Evolutionary conservation across 1,284 basidiomycete genomes (phyloP).

Genomic region (Heliocybe sulcata): DNA sequence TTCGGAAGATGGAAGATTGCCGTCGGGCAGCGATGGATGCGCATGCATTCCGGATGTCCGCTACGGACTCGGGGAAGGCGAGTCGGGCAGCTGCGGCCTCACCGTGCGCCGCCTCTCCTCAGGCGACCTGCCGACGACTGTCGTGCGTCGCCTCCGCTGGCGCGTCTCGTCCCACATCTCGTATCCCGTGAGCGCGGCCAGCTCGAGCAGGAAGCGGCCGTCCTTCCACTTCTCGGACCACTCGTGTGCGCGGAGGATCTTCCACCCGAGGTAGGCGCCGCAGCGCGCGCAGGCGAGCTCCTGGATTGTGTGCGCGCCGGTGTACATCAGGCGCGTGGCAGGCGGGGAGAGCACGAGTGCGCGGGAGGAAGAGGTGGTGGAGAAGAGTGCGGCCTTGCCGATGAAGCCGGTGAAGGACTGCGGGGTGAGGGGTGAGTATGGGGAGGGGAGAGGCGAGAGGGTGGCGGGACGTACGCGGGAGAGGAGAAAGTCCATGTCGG

Average conservation of each 20-base stretch:
- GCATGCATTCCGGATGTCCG: no score
- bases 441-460: neutral
- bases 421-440: neutral
- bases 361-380: neutral
- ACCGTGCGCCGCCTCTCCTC: neutral
- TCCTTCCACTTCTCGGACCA: slow-evolving; percentile 57
- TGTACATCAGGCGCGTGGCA: slow-evolving; percentile 47
- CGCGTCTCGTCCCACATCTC: neutral
- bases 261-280: slow-evolving; percentile 50
- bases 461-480: neutral
- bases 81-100: neutral
- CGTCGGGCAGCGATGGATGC: no score
- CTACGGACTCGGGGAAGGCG: neutral
- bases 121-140: neutral
- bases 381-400: slow-evolving; percentile 2
- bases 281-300: slow-evolving; percentile 43
- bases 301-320: slow-evolving; percentile 56
- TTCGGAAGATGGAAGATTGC: no score
- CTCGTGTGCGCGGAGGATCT: slow-evolving; percentile 52
- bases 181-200: slow-evolving; percentile 28
- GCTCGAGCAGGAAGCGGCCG: slow-evolving; percentile 46
- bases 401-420: neutral
- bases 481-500: neutral
- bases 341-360: slow-evolving; percentile 10
- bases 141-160: neutral